Percentiles rank a stretch among this genome's conserved stretches.
Evolutionary conservation across 2,329 filamentous ascomycete genomes (phyloP).

Genomic region (Orbilia oligospora): DNA sequence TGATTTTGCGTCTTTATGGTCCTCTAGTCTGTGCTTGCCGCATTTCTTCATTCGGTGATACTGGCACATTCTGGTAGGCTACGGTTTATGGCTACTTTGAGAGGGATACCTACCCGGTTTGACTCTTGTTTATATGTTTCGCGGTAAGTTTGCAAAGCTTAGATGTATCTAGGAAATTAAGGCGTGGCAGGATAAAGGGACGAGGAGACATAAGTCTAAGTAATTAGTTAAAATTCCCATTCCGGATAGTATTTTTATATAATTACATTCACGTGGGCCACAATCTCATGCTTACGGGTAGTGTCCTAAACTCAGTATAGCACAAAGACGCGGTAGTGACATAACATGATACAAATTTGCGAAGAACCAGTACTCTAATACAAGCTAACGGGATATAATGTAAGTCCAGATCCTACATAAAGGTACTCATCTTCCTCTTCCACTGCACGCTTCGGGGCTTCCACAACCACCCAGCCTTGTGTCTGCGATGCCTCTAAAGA

Average conservation of each 20-base stretch:
- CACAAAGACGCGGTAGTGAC: neutral
- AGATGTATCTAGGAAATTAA: neutral
- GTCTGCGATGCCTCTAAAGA: neutral
- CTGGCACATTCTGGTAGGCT: constrained; percentile 20
- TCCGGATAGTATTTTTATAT: neutral
- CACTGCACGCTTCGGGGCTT: neutral
- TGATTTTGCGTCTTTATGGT: neutral
- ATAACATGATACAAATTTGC: neutral
- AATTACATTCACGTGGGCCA: neutral
- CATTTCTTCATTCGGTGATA: constrained; percentile 36
- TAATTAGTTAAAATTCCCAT: too few species aligned
- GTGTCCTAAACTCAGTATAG: neutral
- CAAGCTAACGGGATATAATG: constrained; percentile 9
- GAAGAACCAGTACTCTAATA: neutral
- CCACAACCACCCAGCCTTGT: neutral
- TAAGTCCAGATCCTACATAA: constrained; percentile 25
- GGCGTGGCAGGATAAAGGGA: neutral
- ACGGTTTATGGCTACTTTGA: too few species aligned
- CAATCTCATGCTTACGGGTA: neutral
- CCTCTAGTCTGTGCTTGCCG: constrained; percentile 18
- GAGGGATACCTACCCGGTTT: too few species aligned
- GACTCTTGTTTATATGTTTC: too few species aligned
- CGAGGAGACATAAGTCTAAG: too few species aligned
- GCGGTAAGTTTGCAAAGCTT: too few species aligned
- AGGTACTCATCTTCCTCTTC: constrained; percentile 12